phyloP scores from a whole-genome alignment of 768 basidiomycete species.

The Phaeolepiota aurea region DNA sequence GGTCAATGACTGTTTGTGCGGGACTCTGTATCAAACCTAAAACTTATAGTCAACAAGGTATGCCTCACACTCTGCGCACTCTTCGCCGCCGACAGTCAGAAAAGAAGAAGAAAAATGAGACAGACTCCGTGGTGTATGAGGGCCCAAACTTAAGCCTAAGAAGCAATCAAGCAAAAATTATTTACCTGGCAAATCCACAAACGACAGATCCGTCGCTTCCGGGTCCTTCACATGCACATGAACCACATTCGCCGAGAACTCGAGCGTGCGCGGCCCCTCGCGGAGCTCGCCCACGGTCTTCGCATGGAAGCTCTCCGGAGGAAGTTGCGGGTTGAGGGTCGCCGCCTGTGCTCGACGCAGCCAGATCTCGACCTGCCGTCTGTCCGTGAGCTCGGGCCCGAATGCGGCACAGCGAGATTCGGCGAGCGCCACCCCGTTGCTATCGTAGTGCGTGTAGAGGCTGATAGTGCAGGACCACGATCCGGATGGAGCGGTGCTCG shows the following conservation, averaged over 20 bases:
- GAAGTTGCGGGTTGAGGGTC: conserved; percentile 35
- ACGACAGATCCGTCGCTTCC: conserved; percentile 36
- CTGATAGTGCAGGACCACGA: conserved; percentile 41
- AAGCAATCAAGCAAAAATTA: conserved; percentile 4
- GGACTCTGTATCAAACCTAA: conserved; percentile 52
- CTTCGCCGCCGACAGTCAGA: too few species aligned
- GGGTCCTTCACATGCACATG: conserved; percentile 37
- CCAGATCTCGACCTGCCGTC: conserved; percentile 36
- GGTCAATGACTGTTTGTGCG: conserved; percentile 26
- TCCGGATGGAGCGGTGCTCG: conserved; percentile 19
- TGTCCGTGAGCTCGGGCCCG: conserved; percentile 31
- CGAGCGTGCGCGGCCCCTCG: neutral
- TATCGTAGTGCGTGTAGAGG: conserved; percentile 15
- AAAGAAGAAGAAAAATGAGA: too few species aligned
- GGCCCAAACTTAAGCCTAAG: too few species aligned
- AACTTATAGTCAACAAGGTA: conserved; percentile 8
- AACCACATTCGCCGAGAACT: conserved; percentile 45
- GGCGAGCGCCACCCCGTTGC: conserved; percentile 14
- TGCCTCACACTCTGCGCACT: too few species aligned
- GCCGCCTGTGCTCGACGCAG: conserved; percentile 56
- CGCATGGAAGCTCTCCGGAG: conserved; percentile 8
- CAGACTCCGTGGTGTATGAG: too few species aligned
- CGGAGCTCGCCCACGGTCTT: conserved; percentile 8
- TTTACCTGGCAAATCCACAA: conserved; percentile 48
- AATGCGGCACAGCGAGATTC: conserved; percentile 20